Conservation (phyloP, 148 eudicot genomes). For the Silene latifolia region DNA sequence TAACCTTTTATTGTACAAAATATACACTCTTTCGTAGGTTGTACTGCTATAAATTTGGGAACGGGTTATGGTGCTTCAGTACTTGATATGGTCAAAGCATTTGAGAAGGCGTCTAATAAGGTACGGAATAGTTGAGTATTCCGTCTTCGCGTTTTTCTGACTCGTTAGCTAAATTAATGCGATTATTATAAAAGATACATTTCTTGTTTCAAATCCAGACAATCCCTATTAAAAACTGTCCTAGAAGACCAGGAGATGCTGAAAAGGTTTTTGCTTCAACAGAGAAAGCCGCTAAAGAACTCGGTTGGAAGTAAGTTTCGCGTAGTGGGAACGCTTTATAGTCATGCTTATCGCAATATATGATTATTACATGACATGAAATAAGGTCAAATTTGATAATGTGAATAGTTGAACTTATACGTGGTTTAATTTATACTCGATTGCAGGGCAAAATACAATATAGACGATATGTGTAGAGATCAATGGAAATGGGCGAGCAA, state of each 20-base stretch:
- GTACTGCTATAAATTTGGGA: too few relatives aligned
- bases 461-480: conserved; percentile 83
- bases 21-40: too few relatives aligned
- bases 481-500: conserved; percentile 91
- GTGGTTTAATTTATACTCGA: too few relatives aligned
- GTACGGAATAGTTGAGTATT: conserved; percentile 22
- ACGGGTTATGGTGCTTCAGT: too few relatives aligned
- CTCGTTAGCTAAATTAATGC: background rate
- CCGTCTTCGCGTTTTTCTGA: background rate
- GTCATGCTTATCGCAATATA: too few relatives aligned
- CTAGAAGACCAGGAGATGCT: conserved; percentile 86
- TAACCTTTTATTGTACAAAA: too few relatives aligned
- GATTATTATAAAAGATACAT: too few relatives aligned
- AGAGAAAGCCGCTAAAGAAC: conserved; percentile 76
- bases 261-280: conserved; percentile 71
- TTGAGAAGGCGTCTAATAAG: conserved; percentile 81
- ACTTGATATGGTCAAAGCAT: too few relatives aligned
- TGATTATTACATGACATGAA: too few relatives aligned
- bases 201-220: conserved; percentile 35
- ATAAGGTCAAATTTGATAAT: too few relatives aligned
- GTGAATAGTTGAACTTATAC: too few relatives aligned
- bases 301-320: conserved; percentile 80
- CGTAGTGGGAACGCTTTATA: too few relatives aligned
- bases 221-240: conserved; percentile 71
- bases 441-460: conserved; percentile 78